These are phyloP conservation scores for Vigna reflexopilosa DNA, from an alignment of 306 rosid genomes.

Conservation along the genomic window DNA sequence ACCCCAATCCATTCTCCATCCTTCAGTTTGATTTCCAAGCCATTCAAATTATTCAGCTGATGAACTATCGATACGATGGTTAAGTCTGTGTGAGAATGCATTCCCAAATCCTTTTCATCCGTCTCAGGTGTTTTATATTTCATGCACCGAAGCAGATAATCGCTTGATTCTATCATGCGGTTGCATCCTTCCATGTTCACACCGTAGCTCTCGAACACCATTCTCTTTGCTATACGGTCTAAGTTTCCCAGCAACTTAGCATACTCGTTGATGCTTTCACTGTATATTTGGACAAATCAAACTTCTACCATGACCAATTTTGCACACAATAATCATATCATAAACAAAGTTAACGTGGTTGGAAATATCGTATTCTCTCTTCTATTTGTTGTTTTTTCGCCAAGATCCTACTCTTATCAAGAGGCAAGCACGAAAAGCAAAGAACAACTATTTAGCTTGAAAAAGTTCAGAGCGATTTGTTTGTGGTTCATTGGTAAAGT, in stretches of 20 bases:
- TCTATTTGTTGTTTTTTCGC: neutral
- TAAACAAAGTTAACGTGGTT: neutral
- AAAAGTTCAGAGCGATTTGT: too few species aligned
- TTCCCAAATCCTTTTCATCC: conserved; percentile 41
- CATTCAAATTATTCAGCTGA: conserved; percentile 47
- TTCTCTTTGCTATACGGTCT: conserved; percentile 39
- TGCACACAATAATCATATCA: neutral
- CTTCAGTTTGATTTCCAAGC: conserved; percentile 49
- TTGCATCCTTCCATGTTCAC: conserved; percentile 38
- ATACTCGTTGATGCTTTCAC: conserved; percentile 42
- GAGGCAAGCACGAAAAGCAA: neutral
- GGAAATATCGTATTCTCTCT: neutral
- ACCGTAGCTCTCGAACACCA: conserved; percentile 59
- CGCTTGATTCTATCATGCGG: conserved; percentile 34
- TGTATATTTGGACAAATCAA: neutral
- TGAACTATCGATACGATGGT: conserved; percentile 39
- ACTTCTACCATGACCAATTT: neutral
- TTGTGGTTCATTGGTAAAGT: too few species aligned
- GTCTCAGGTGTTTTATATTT: conserved; percentile 36
- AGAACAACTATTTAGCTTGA: too few species aligned
- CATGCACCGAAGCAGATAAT: conserved; percentile 45
- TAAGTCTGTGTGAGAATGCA: conserved; percentile 48
- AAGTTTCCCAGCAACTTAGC: conserved; percentile 40
- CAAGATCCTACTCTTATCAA: neutral
- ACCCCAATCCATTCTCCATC: conserved; percentile 44